Evolutionary conservation across 441 rosid genomes (phyloP).

Genomic region (Adansonia madagascariensis): DNA sequence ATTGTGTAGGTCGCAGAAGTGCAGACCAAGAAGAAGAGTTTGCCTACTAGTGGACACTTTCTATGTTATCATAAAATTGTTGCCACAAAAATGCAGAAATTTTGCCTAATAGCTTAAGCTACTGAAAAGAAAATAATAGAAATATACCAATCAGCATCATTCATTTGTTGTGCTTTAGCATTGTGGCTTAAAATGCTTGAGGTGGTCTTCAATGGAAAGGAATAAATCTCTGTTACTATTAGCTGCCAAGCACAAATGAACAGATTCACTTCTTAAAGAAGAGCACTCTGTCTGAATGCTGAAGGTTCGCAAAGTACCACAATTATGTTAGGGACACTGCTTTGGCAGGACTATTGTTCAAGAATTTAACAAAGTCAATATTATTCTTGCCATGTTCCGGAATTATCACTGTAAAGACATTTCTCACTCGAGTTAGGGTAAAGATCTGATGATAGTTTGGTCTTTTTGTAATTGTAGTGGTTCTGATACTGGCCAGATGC

Average conservation of each 20-base stretch:
- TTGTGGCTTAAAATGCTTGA: slow-evolving; percentile 9
- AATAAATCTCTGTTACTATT: neutral
- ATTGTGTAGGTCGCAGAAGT: neutral
- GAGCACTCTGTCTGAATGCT: neutral
- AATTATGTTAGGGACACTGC: neutral
- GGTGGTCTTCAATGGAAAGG: neutral
- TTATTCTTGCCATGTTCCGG: neutral
- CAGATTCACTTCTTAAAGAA: neutral
- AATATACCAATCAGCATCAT: slow-evolving; percentile 5
- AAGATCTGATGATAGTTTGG: slow-evolving; percentile 23
- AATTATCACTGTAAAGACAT: neutral
- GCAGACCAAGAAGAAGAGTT: neutral
- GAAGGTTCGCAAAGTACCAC: neutral
- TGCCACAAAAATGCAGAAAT: neutral
- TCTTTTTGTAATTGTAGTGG: slow-evolving; percentile 57
- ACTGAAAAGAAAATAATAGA: slow-evolving; percentile 3
- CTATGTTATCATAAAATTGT: neutral
- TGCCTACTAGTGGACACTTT: neutral
- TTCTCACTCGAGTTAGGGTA: slow-evolving; percentile 14
- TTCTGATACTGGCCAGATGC: slow-evolving; percentile 60
- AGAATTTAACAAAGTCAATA: neutral
- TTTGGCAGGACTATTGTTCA: neutral
- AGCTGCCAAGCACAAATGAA: neutral
- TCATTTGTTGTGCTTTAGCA: slow-evolving; percentile 8
- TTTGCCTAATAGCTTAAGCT: neutral